Base-by-base conservation (phyloP, 2,329 filamentous ascomycete species). In the Sporothrix pseudoabietina region DNA sequence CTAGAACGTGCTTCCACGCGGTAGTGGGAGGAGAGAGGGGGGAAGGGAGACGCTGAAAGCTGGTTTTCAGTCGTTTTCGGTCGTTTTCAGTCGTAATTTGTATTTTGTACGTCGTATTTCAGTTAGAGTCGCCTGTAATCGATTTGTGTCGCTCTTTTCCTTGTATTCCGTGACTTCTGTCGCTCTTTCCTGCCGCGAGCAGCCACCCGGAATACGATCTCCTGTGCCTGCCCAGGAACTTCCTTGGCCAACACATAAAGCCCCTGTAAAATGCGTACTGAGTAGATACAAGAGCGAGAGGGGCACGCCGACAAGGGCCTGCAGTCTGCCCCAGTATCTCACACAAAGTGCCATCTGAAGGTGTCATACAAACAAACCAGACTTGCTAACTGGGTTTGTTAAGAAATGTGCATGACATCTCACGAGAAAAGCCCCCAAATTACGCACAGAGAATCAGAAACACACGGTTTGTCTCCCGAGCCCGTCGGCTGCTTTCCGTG, bases 141-240 rank as follows among this genome's bases (percentile, higher is more conserved):
- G 22, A 22, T 22, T 30, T 54, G 2, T 22, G 52, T 54, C 19
- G 30, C 30, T 35, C 57, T 26, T 65, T 12, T 44, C 4, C 9
- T 14, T 22, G n/a, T 54, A n/a, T 14, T 26, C 16, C 16, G 19
- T 65, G 9, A 44, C 41, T 44, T 44, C 6, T 12, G 44, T 59
- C 14, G 14, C n/a, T 26, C 7, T 47, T 44, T 30, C 22, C 61
- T 47, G 6, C 14, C 30, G 55, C 52, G n/a, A 26, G 26, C n/a
- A 9, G 12, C 30, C 16, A 35, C n/a, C 44, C 44, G 65, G 65
- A 52, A 52, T 30, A 52, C 44, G 26, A 52, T 52, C 63, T 52
- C 65, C 65, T 52, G 65, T 52, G 65, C 65, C 65, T 68, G 44
- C 44, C 65, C 63, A 66, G 19, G 26, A 49, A 52, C 44, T 32